A percentile compares a stretch with the other conserved stretches of the same genome.
These are phyloP conservation scores for Aquilaria malaccensis DNA, from an alignment of 345 rosid species.

Conservation along the genomic window DNA sequence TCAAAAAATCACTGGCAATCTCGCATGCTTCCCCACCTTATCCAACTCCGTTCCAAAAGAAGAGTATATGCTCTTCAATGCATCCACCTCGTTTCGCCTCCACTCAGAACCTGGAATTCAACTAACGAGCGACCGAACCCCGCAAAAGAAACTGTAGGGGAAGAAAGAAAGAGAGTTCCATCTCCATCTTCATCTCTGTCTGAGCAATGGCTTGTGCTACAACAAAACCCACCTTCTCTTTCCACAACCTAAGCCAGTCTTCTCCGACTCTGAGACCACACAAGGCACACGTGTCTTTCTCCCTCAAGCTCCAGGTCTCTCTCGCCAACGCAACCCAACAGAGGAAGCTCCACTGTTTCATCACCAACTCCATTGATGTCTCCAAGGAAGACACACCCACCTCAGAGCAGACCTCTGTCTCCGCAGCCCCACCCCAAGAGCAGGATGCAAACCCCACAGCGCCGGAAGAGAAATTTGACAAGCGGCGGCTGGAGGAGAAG, in stretches of 20 bases:
- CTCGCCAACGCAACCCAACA: constrained; percentile 16
- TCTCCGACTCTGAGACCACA: constrained; percentile 14
- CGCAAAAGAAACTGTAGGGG: not conserved
- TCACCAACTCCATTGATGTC: constrained; percentile 44
- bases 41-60: constrained; percentile 15
- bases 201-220: constrained; percentile 64
- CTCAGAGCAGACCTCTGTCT: constrained; percentile 16
- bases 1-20: not conserved
- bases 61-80: constrained; percentile 33
- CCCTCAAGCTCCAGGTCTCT: constrained; percentile 19
- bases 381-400: constrained; percentile 62
- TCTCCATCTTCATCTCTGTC: not conserved
- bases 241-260: constrained; percentile 39
- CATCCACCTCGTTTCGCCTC: constrained; percentile 29
- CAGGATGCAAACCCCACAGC: constrained; percentile 4
- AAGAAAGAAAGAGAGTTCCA: not conserved
- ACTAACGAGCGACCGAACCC: not conserved
- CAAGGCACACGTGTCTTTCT: constrained; percentile 9
- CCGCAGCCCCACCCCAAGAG: constrained; percentile 7
- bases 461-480: constrained; percentile 21
- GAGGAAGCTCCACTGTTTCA: constrained; percentile 17
- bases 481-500: constrained; percentile 71
- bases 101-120: constrained; percentile 22
- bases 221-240: constrained; percentile 47
- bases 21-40: constrained; percentile 22